A percentile compares a stretch with the other conserved stretches of the same genome.
These are phyloP conservation scores for Xerocomellus chrysenteron DNA, from an alignment of 768 basidiomycete genomes.

Conservation along the genomic window DNA sequence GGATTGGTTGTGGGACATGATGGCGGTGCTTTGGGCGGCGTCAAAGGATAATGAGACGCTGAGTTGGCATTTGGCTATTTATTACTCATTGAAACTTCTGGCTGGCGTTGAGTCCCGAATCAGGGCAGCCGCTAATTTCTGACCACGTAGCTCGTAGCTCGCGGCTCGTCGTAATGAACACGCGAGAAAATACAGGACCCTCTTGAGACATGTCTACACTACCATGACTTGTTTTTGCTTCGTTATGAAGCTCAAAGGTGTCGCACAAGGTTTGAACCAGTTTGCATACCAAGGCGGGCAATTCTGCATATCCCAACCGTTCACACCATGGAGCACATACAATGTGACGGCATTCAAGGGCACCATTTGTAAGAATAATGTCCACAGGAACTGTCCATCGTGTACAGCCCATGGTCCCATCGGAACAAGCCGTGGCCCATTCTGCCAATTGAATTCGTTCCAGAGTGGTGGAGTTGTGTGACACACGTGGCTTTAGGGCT, in stretches of 20 bases:
- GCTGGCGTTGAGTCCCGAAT: conserved; percentile 31
- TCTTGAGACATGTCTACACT: neutral
- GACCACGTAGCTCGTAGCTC: conserved; percentile 12
- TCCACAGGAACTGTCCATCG: conserved; percentile 23
- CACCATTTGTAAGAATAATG: neutral
- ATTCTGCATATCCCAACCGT: neutral
- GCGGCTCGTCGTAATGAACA: conserved; percentile 1
- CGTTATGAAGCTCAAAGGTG: neutral
- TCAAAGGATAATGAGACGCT: conserved; percentile 35
- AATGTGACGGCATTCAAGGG: conserved; percentile 22
- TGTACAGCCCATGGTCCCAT: neutral
- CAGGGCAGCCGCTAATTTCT: conserved; percentile 11
- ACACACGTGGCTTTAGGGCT: conserved; percentile 28
- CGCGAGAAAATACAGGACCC: neutral
- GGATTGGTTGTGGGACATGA: conserved; percentile 68
- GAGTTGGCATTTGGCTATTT: conserved; percentile 27
- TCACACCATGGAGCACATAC: neutral
- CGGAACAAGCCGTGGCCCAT: neutral
- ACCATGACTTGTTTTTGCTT: conserved; percentile 3
- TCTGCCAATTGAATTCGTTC: neutral
- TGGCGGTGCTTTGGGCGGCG: conserved; percentile 38
- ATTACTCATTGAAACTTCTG: conserved; percentile 27
- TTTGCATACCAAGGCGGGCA: conserved; percentile 2
- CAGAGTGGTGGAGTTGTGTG: conserved; percentile 11
- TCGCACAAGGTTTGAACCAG: conserved; percentile 10